Evolutionary conservation across 257 asterid genomes (phyloP), one percentile per base, ranked within the genome.

Genomic region (Ligustrum vulgare): DNA sequence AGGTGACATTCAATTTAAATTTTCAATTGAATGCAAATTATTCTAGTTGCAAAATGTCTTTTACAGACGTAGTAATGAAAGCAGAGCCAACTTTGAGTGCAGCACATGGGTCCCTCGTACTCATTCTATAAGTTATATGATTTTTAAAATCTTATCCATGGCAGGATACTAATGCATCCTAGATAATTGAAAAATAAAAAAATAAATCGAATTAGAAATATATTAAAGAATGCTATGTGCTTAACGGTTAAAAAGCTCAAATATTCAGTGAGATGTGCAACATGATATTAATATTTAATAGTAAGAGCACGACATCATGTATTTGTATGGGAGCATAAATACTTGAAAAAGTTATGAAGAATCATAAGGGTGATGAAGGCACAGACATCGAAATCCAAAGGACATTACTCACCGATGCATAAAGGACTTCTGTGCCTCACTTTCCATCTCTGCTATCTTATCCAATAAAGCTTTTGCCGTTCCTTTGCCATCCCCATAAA

Each of bases 391-490:
- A 45, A 49, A 49, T 12, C 34, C 11, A 25, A 70, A 69, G n/a
- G 69, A 74, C 41, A 77, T 71, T 20, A 80, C 87, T 83, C 77
- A 95, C 99, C 99, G 81, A 79, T 95, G 99, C 99, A 95, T 93
- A 70, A 95, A 95, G 72, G 99, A 95, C 84, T 95, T 95, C 82
- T 93, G 96, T 74, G 99, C 99, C 85, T 93, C 98, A 86, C 94
- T 85, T 90, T 95, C 99, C 90, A 83, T 63, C 25, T 79, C 89
- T 74, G 97, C 98, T 84, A 95, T 95, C 80, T 84, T 90, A 85
- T 91, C 93, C 82, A 95, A 83, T 85, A 95, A 84, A 79, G 86
- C 80, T 80, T 91, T 95, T 54, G 98, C 85, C 66, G 96, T 87
- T 74, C 99, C 97, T 74, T 39, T 82, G 80, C 93, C 97, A 72